Conservation (phyloP, 108 stramenopile genomes). For the Nitzschia putrida region DNA sequence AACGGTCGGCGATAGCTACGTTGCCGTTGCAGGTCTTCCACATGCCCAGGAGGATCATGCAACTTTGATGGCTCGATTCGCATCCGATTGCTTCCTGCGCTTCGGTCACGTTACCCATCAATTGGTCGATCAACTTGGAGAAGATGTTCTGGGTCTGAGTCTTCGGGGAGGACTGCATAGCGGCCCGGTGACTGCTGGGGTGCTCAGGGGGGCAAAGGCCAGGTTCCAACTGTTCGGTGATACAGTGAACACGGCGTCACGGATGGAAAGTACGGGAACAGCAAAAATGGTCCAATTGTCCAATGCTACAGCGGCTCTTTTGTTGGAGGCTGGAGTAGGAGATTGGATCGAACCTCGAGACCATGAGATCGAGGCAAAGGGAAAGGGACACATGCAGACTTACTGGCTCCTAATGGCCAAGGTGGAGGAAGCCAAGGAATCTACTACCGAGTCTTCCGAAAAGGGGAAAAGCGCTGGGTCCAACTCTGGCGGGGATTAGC, state of each 20-base stretch:
- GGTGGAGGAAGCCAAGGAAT: too few relatives aligned
- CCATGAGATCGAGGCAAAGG: constrained; percentile 12
- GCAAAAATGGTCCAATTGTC: constrained; percentile 4
- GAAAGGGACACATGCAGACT: constrained; percentile 1
- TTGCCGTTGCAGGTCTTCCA: constrained; percentile 11
- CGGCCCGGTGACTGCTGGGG: constrained; percentile 8
- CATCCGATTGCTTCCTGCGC: not conserved
- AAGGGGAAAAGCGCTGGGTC: too few relatives aligned
- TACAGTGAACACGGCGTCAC: constrained; percentile 3
- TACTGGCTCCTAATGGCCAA: constrained; percentile 2
- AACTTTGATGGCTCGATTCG: constrained; percentile 2
- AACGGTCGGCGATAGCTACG: constrained; percentile 1
- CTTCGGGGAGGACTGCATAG: constrained; percentile 1
- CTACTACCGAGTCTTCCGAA: too few relatives aligned
- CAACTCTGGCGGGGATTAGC: too few relatives aligned
- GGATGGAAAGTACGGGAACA: not conserved
- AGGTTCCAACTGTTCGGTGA: constrained; percentile 18
- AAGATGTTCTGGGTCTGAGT: not conserved
- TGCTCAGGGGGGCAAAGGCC: constrained; percentile 6
- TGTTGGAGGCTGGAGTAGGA: not conserved
- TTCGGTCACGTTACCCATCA: not conserved
- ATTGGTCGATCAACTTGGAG: constrained; percentile 2
- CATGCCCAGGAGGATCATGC: constrained; percentile 5
- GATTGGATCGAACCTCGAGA: constrained; percentile 1
- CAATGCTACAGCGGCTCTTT: not conserved